These are phyloP conservation scores for Eimeria maxima DNA, from an alignment of 169 alveolate species.

Conservation along the genomic window DNA sequence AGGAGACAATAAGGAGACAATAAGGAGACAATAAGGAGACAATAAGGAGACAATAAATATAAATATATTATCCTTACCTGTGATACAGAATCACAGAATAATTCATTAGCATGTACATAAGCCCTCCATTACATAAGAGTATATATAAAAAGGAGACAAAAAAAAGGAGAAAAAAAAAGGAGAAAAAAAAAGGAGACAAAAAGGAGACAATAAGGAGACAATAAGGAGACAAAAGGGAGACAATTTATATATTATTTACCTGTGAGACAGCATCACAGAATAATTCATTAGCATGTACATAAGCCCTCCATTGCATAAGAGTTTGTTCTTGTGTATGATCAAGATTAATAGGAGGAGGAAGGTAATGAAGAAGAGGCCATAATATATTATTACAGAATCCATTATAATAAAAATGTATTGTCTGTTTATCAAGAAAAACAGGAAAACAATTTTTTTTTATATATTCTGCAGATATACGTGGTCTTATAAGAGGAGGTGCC, in stretches of 20 bases:
- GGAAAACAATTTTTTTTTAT: slow-evolving; percentile 78
- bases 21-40: neutral
- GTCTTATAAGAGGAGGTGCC: slow-evolving; percentile 79
- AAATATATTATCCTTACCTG: neutral
- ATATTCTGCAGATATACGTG: slow-evolving; percentile 60
- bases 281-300: slow-evolving; percentile 84
- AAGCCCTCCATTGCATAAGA: slow-evolving; percentile 85
- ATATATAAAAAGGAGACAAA: too few relatives aligned
- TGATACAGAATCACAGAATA: slow-evolving; percentile 81
- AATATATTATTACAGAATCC: slow-evolving; percentile 86
- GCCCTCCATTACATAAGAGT: slow-evolving; percentile 84
- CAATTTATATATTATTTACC: neutral
- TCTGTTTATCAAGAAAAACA: slow-evolving; percentile 82
- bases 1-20: neutral
- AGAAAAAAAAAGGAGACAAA: neutral
- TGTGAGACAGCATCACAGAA: slow-evolving; percentile 81
- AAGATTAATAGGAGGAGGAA: slow-evolving; percentile 78
- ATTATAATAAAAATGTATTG: slow-evolving; percentile 85
- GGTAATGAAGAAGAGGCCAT: slow-evolving; percentile 87
- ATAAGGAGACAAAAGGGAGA: neutral
- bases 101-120: slow-evolving; percentile 84
- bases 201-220: neutral
- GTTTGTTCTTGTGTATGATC: slow-evolving; percentile 7
- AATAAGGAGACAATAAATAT: neutral
- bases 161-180: neutral